Percentiles rank a stretch among this genome's conserved stretches.
These are phyloP conservation scores for Neolecta irregularis DNA, from an alignment of 1,139 yeast genomes.

Conservation along the genomic window DNA sequence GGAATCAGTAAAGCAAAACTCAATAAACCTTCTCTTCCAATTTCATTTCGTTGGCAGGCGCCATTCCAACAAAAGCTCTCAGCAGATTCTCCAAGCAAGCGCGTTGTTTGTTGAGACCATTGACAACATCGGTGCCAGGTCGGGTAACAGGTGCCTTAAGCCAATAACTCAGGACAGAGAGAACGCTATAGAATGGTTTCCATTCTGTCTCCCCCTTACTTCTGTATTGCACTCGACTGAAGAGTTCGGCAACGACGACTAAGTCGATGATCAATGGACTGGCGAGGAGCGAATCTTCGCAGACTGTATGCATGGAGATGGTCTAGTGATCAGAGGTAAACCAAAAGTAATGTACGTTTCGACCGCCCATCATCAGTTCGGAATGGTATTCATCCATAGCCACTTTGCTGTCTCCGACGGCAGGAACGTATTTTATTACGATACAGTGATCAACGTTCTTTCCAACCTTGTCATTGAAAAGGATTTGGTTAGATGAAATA, in stretches of 20 bases:
- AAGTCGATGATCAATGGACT: slow-evolving; percentile 88
- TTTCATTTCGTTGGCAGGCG: slow-evolving; percentile 79
- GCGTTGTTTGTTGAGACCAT: slow-evolving; percentile 90
- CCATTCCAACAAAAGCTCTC: slow-evolving; percentile 79
- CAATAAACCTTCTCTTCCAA: too few relatives aligned
- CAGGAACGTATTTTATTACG: slow-evolving; percentile 84
- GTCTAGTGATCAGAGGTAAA: too few relatives aligned
- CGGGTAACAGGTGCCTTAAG: slow-evolving; percentile 89
- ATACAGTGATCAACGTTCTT: slow-evolving; percentile 81
- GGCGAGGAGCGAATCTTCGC: slow-evolving; percentile 90
- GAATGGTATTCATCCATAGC: slow-evolving; percentile 98
- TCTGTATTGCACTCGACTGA: slow-evolving; percentile 70
- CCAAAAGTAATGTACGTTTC: too few relatives aligned
- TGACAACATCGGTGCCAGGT: slow-evolving; percentile 80
- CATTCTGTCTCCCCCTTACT: slow-evolving; percentile 33
- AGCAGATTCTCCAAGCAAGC: slow-evolving; percentile 80
- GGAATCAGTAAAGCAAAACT: too few relatives aligned
- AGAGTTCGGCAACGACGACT: slow-evolving; percentile 77
- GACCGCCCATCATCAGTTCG: slow-evolving; percentile 95
- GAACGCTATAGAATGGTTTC: slow-evolving; percentile 65
- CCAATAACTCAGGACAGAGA: slow-evolving; percentile 87
- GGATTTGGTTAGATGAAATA: slow-evolving; percentile 71
- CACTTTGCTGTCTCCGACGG: slow-evolving; percentile 91
- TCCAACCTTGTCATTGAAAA: slow-evolving; percentile 71
- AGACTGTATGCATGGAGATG: slow-evolving; percentile 82